phyloP scores from a whole-genome alignment of 192 early-diverging fungal species.

The Mortierella hygrophila region DNA sequence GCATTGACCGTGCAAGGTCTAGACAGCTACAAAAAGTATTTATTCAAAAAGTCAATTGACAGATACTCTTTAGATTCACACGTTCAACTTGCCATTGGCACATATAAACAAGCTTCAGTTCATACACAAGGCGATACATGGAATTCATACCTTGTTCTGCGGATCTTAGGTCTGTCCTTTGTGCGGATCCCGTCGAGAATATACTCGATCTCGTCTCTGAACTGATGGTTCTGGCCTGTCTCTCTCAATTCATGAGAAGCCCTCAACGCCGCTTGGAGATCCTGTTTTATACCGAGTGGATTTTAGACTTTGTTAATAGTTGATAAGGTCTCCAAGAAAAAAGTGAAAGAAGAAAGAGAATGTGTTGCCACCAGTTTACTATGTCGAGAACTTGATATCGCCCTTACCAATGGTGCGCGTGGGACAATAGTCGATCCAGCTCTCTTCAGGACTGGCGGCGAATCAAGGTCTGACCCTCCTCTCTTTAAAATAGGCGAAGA shows the following conservation, averaged over 20 bases:
- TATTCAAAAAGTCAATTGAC: background rate
- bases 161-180: constrained; percentile 59
- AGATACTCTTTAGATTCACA: background rate
- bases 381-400: background rate
- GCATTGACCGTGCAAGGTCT: constrained; percentile 65
- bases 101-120: background rate
- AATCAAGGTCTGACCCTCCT: constrained; percentile 9
- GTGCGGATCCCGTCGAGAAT: constrained; percentile 63
- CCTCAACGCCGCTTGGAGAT: constrained; percentile 53
- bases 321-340: background rate
- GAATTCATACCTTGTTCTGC: constrained; percentile 59
- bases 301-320: background rate
- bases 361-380: background rate
- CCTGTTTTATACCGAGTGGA: background rate
- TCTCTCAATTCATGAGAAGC: constrained; percentile 71
- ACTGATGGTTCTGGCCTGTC: constrained; percentile 65
- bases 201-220: constrained; percentile 74
- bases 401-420: background rate
- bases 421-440: background rate
- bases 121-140: no score
- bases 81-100: background rate
- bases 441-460: constrained; percentile 11
- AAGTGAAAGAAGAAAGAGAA: background rate
- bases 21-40: constrained; percentile 54
- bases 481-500: constrained; percentile 3